A percentile compares a stretch with the other conserved stretches of the same genome.
Evolutionary conservation across 768 basidiomycete genomes (phyloP).

Genomic region (Crepidotus variabilis): DNA sequence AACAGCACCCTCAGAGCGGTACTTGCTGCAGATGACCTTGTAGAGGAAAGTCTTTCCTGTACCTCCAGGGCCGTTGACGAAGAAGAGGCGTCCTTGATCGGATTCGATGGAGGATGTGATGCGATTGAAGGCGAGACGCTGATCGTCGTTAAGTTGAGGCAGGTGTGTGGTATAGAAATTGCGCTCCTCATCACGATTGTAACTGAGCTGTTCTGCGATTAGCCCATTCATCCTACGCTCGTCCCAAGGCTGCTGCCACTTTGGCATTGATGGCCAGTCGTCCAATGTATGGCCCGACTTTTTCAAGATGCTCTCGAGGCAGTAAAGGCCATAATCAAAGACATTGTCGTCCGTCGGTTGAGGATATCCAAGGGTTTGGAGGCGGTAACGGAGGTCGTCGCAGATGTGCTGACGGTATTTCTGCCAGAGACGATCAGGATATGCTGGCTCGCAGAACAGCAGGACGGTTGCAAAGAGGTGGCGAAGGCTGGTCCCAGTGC

Average conservation of each 20-base stretch:
- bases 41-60: conserved; percentile 44
- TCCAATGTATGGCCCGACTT: conserved; percentile 17
- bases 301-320: conserved; percentile 24
- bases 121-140: conserved; percentile 21
- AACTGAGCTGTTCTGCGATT: conserved; percentile 24
- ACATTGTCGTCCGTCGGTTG: conserved; percentile 27
- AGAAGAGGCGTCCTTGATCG: conserved; percentile 24
- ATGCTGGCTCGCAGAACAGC: conserved; percentile 18
- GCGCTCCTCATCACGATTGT: background rate
- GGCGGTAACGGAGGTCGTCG: conserved; percentile 31
- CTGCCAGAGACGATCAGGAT: conserved; percentile 36
- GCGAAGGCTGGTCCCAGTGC: conserved; percentile 31
- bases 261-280: conserved; percentile 30
- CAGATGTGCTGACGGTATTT: conserved; percentile 31
- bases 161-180: background rate
- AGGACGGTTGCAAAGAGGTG: conserved; percentile 38
- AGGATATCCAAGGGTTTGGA: conserved; percentile 10
- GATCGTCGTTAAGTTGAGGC: conserved; percentile 21
- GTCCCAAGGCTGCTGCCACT: conserved; percentile 21
- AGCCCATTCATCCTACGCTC: conserved; percentile 20
- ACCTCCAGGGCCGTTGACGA: conserved; percentile 38
- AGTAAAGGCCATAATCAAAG: conserved; percentile 37
- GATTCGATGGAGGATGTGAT: conserved; percentile 23
- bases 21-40: conserved; percentile 26
- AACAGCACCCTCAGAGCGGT: conserved; percentile 25